Evolutionary conservation across 2,329 filamentous ascomycete species (phyloP).

Genomic region (Phialocephala subalpina): DNA sequence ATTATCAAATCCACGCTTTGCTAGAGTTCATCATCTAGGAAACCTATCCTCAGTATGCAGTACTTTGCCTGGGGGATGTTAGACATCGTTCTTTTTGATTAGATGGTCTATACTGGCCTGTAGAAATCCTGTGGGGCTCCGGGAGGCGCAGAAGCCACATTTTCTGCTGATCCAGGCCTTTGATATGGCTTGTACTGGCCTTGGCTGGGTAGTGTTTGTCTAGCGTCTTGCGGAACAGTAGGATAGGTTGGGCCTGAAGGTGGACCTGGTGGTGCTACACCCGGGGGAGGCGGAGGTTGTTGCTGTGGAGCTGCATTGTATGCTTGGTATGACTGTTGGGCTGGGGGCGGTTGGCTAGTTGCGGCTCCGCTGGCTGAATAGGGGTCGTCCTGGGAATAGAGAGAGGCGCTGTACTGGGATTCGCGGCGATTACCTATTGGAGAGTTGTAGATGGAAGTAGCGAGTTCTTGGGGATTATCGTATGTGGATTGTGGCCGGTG

Average conservation of each 20-base stretch:
- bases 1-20: neutral
- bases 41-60: slow-evolving; percentile 40
- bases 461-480: slow-evolving; percentile 78
- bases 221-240: slow-evolving; percentile 54
- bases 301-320: slow-evolving; percentile 38
- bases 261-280: slow-evolving; percentile 38
- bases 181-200: slow-evolving; percentile 67
- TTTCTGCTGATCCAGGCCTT: slow-evolving; percentile 38
- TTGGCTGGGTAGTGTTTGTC: slow-evolving; percentile 60
- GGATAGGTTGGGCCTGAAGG: slow-evolving; percentile 37
- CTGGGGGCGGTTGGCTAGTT: slow-evolving; percentile 34
- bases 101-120: slow-evolving; percentile 27
- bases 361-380: slow-evolving; percentile 34
- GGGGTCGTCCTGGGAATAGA: slow-evolving; percentile 42
- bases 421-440: slow-evolving; percentile 62
- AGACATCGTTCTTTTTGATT: too few species aligned
- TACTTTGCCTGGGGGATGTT: slow-evolving; percentile 51
- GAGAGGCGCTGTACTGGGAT: slow-evolving; percentile 42
- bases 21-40: slow-evolving; percentile 8
- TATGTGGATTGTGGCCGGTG: slow-evolving; percentile 73
- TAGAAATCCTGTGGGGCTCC: slow-evolving; percentile 60
- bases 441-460: slow-evolving; percentile 80
- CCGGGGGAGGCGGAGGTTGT: slow-evolving; percentile 43
- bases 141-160: slow-evolving; percentile 52
- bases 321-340: slow-evolving; percentile 42